These are phyloP conservation scores for Geotrichum cucujoidarum DNA, from an alignment of 1,139 yeast genomes.

Conservation along the genomic window DNA sequence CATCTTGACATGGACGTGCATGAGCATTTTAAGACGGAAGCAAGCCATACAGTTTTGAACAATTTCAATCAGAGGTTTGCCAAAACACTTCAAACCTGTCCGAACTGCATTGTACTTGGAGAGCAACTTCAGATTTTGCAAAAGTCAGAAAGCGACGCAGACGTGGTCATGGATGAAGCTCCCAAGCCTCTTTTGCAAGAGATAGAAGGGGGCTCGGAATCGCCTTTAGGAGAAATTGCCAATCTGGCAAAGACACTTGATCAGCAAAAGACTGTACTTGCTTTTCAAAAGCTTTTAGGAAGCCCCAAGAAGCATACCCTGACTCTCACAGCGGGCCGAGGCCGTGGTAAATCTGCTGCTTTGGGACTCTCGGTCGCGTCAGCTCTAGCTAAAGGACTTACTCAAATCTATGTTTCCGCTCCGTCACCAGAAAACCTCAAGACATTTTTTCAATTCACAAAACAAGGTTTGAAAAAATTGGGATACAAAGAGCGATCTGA, in stretches of 20 bases:
- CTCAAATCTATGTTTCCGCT: slow-evolving; percentile 92
- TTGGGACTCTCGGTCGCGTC: slow-evolving; percentile 94
- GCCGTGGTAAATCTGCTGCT: slow-evolving; percentile 98
- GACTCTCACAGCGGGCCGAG: slow-evolving; percentile 95
- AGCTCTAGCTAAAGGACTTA: slow-evolving; percentile 94
- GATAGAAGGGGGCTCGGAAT: neutral
- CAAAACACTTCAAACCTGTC: slow-evolving; percentile 76
- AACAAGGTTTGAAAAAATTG: slow-evolving; percentile 91
- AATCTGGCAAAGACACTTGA: slow-evolving; percentile 78
- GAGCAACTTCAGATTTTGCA: slow-evolving; percentile 95
- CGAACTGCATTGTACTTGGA: slow-evolving; percentile 86
- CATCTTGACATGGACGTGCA: slow-evolving; percentile 98
- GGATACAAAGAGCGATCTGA: slow-evolving; percentile 91
- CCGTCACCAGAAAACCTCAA: slow-evolving; percentile 96
- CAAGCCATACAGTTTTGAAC: slow-evolving; percentile 93
- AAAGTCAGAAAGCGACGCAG: slow-evolving; percentile 33
- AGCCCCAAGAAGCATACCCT: slow-evolving; percentile 83
- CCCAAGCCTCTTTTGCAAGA: neutral
- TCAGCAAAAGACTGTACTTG: slow-evolving; percentile 91
- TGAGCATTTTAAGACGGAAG: slow-evolving; percentile 93
- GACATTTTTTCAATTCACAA: slow-evolving; percentile 87
- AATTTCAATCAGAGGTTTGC: slow-evolving; percentile 93
- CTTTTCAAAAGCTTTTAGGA: slow-evolving; percentile 91
- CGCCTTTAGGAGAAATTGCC: slow-evolving; percentile 46
- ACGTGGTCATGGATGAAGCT: neutral